Percentiles rank a stretch among this genome's conserved stretches.
These are phyloP conservation scores for Furcasterigmium furcatum DNA, from an alignment of 2,329 filamentous ascomycete species.

Conservation along the genomic window DNA sequence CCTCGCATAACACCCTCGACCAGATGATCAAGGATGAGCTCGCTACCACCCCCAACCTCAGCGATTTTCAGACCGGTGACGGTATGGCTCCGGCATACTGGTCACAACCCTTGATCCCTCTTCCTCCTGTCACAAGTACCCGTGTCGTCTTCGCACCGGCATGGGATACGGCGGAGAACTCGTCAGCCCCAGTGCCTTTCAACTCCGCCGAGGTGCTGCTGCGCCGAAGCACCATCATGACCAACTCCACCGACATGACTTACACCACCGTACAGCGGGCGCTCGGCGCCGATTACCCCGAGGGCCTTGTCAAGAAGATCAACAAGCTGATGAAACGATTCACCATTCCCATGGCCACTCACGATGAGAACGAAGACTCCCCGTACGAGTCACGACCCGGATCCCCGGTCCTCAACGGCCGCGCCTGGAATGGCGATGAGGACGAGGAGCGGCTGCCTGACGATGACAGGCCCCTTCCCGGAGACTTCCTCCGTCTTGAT, in stretches of 20 bases:
- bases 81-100: conserved; percentile 6
- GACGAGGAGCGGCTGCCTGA: conserved; percentile 10
- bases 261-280: conserved; percentile 29
- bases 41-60: conserved; percentile 5
- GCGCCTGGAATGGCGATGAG: conserved; percentile 24
- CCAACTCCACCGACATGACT: conserved; percentile 33
- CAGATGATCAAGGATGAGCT: conserved; percentile 10
- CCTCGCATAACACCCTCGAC: conserved; percentile 1
- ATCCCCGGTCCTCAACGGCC: conserved; percentile 9
- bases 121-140: conserved; percentile 4
- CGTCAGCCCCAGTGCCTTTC: not conserved
- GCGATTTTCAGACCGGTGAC: conserved; percentile 1
- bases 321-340: conserved; percentile 34
- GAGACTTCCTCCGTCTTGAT: conserved; percentile 43
- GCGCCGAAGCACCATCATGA: conserved; percentile 30
- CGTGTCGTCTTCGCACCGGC: conserved; percentile 1
- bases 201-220: conserved; percentile 17
- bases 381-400: conserved; percentile 16
- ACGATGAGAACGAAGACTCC: conserved; percentile 13
- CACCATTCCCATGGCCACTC: conserved; percentile 23
- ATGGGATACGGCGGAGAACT: not conserved
- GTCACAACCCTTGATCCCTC: conserved; percentile 1
- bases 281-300: conserved; percentile 25
- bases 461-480: conserved; percentile 34
- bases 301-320: conserved; percentile 31